Evolutionary conservation across 805 yeast genomes (phyloP), one percentile per base, ranked within the genome.

Genomic region (Ogataea pilisensis): DNA sequence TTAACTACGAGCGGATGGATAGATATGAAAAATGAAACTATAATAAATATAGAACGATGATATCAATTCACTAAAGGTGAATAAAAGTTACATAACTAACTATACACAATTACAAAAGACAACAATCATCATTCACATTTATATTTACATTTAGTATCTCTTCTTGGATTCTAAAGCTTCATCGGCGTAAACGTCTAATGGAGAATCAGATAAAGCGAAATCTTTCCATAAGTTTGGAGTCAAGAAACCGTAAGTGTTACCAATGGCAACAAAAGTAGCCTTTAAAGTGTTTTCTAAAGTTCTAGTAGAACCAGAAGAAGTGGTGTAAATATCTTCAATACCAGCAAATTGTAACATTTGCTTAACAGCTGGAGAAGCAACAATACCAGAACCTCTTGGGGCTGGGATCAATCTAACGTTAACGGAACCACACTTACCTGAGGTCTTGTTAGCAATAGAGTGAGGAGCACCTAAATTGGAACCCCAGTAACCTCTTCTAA

Each of bases 401-500:
- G 99, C 99, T 75, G 99, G 99, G 70, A 93, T 90, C 70, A 93
- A 83, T 83, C 99, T 89, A 61, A 91, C 96, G 54, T 84, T 72
- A 68, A 93, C 98, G 75, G 98, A 91, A 84, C 99, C 99, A 81
- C 98, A 93, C 89, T 91, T 93, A 80, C 99, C 99, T 60, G 98
- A 85, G 71, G 90, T 88, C 89, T 93, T 93, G 76, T 83, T 75
- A 66, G 96, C 91, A 69, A 91, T 84, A 60, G 99, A 86, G 85
- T 93, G 99, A 69, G 99, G 99, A 75, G 86, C 85, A 84, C 99
- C 99, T 75, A 93, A 86, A 82, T 89, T 88, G 73, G 95, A 76
- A 78, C 99, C 99, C 99, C 99, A 93, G 93, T 93, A 93, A 81
- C 99, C 99, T 84, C 99, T 89, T 85, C 99, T 91, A 80, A 93